Evolutionary conservation across 2,329 filamentous ascomycete species (phyloP), one percentile per base, ranked within the genome.

Genomic region (Colletotrichum salicis): DNA sequence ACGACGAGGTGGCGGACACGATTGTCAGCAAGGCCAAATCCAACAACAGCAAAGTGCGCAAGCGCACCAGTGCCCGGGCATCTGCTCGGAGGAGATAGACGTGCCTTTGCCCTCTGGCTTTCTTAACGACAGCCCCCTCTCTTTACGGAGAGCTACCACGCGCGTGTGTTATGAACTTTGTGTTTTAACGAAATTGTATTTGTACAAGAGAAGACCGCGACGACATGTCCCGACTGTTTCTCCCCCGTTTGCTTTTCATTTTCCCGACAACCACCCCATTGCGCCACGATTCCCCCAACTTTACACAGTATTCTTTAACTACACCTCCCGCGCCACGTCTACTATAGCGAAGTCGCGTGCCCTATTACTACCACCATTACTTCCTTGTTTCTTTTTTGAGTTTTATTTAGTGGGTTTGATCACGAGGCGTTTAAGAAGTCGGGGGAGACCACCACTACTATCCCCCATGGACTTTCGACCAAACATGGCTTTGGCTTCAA

Each of bases 51-150:
- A 80, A 77, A 66, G 73, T 76, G 22, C 79, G 75, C 74, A 83
- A 80, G 75, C 77, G 81, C 41, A 76, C 76, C 67, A 81, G 81
- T 31, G 70, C 70, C n/a, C 54, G 70, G 73, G 76, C 78, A 27
- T 81, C 81, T 37, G 76, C 77, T n/a, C 77, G 82, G 65, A 77
- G 79, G 73, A 76, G 80, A 35, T 74, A 67, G 70, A 12, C 33
- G 77, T 78, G 67, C 56, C 31, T 29, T 29, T 27, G 41, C 41
- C 19, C 41, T 4, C 19, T 48, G 41, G 8, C 41, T 29, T 13
- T 12, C 56, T 15, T 15, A 35, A 22, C 33, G 22, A 12, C 45
- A n/a, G 29, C 54, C 6, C 27, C 41, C 8, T 8, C 13, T 12
- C 4, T 10, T 27, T 15, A 24, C 1, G n/a, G 35, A 37, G 64